phyloP scores from a whole-genome alignment of 2,329 filamentous ascomycete species.

The Elsinoe batatas region DNA sequence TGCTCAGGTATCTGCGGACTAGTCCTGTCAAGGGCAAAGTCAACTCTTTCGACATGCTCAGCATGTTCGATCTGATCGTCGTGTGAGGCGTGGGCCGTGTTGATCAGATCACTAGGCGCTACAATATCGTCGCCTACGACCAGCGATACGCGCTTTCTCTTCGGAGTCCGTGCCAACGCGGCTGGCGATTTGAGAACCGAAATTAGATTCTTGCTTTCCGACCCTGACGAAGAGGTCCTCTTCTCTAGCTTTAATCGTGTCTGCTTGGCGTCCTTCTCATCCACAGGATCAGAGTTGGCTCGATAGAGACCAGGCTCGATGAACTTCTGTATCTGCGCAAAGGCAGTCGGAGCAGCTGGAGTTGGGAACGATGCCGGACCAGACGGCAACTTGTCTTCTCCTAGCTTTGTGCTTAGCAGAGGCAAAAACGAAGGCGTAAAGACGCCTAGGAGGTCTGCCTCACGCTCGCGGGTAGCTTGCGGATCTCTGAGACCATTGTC shows the following conservation, averaged over 20 bases:
- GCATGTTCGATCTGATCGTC: slow-evolving; percentile 19
- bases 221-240: slow-evolving; percentile 28
- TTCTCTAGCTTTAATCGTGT: slow-evolving; percentile 23
- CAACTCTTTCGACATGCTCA: slow-evolving; percentile 17
- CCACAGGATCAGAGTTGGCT: slow-evolving; percentile 23
- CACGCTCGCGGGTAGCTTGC: slow-evolving; percentile 16
- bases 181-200: slow-evolving; percentile 27
- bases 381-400: slow-evolving; percentile 20
- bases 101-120: slow-evolving; percentile 25
- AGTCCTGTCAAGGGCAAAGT: slow-evolving; percentile 20
- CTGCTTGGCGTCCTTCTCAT: slow-evolving; percentile 22
- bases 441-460: slow-evolving; percentile 27
- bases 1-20: not conserved
- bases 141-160: slow-evolving; percentile 27
- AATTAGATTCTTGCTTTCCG: slow-evolving; percentile 26
- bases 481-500: slow-evolving; percentile 7
- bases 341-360: not conserved
- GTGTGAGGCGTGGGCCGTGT: slow-evolving; percentile 8
- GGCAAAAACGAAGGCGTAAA: slow-evolving; percentile 30
- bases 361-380: slow-evolving; percentile 12
- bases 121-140: slow-evolving; percentile 28
- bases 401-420: slow-evolving; percentile 18
- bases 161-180: slow-evolving; percentile 17
- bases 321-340: not conserved
- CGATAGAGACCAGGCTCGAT: slow-evolving; percentile 16